A percentile compares a stretch with the other conserved stretches of the same genome.
phyloP scores from a whole-genome alignment of 2,329 filamentous ascomycete species.

The Hymenoscyphus fructigenus region DNA sequence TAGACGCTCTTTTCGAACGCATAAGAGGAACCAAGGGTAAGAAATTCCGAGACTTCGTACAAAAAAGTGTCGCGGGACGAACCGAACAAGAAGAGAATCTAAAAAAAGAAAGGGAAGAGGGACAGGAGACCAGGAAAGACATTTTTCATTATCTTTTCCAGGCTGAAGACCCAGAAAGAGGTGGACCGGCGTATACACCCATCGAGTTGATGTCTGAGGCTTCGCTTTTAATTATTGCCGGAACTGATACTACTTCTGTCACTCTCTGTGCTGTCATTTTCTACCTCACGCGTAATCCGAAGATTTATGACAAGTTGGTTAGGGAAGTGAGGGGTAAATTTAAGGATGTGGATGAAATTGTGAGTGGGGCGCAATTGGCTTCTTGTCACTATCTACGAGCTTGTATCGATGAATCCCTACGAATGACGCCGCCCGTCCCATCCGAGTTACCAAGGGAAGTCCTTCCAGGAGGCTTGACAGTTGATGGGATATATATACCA shows the following conservation, averaged over 20 bases:
- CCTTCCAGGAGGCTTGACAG: constrained; percentile 24
- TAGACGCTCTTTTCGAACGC: neutral
- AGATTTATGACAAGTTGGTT: constrained; percentile 30
- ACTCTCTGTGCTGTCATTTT: constrained; percentile 37
- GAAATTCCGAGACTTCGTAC: neutral
- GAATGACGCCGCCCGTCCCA: constrained; percentile 45
- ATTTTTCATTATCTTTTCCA: constrained; percentile 72
- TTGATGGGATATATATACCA: constrained; percentile 35
- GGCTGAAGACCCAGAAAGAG: constrained; percentile 65
- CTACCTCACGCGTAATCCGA: constrained; percentile 37
- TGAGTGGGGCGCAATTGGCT: constrained; percentile 35
- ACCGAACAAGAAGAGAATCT: neutral
- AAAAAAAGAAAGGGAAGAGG: neutral
- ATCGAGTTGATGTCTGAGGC: constrained; percentile 12
- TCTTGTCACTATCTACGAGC: constrained; percentile 39
- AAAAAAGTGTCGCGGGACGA: neutral
- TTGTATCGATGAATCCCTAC: constrained; percentile 47
- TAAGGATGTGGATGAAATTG: constrained; percentile 33
- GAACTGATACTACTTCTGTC: constrained; percentile 36
- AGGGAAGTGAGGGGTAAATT: constrained; percentile 39
- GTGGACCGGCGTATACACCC: constrained; percentile 40
- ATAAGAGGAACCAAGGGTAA: neutral
- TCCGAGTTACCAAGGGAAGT: constrained; percentile 46
- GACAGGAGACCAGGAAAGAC: constrained; percentile 58
- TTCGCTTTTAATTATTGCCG: constrained; percentile 13